Evolutionary conservation across 768 basidiomycete species (phyloP).

Genomic region (Lepiota brunneoincarnata): DNA sequence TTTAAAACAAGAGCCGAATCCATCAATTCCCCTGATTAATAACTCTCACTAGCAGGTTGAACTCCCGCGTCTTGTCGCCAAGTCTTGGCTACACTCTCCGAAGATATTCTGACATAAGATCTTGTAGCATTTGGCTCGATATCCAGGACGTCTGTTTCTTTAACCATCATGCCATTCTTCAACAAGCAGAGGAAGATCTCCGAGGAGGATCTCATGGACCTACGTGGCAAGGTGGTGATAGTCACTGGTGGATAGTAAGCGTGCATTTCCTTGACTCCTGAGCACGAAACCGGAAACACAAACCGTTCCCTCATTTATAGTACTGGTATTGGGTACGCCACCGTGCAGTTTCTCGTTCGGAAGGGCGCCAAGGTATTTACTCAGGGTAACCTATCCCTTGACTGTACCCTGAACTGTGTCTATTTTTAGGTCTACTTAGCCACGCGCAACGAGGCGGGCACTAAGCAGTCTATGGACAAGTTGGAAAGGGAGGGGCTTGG

Average conservation of each 20-base stretch:
- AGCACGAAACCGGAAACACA: no score
- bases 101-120: background rate
- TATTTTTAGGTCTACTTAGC: conserved; percentile 17
- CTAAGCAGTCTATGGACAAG: conserved; percentile 17
- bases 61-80: background rate
- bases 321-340: conserved; percentile 4
- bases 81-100: background rate
- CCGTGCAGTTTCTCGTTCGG: conserved; percentile 1
- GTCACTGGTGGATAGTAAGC: conserved; percentile 5
- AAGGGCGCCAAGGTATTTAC: conserved; percentile 6
- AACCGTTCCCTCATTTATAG: background rate
- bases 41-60: background rate
- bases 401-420: no score
- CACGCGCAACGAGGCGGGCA: conserved; percentile 16
- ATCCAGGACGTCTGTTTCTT: background rate
- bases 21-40: background rate
- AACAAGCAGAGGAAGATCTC: background rate
- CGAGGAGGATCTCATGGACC: background rate
- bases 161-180: background rate
- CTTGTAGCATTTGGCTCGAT: background rate
- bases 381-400: no score
- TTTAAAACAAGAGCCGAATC: background rate
- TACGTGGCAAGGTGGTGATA: conserved; percentile 2
- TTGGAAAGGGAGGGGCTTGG: conserved; percentile 18
- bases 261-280: background rate